A percentile compares a stretch with the other conserved stretches of the same genome.
Conservation (phyloP, 805 yeast species). For the Saccharomycopsis malanga region DNA sequence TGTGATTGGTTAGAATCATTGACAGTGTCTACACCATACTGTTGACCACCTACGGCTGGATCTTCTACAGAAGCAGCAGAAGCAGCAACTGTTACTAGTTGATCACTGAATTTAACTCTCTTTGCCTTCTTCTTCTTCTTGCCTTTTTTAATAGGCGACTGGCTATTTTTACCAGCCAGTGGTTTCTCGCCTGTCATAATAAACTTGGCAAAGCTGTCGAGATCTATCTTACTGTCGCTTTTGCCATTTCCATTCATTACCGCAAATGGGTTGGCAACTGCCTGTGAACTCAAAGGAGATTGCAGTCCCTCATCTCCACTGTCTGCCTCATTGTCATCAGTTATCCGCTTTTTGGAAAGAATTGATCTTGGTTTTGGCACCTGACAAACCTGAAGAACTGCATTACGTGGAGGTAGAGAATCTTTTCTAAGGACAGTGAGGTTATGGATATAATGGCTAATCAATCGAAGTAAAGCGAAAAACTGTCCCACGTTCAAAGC, state of each 20-base stretch:
- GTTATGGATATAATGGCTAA: slow-evolving; percentile 58
- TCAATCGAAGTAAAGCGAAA: slow-evolving; percentile 75
- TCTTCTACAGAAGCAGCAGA: slow-evolving; percentile 12
- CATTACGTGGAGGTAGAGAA: slow-evolving; percentile 42
- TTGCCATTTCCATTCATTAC: background rate
- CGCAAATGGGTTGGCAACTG: background rate
- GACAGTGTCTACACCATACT: background rate
- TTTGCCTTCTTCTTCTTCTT: slow-evolving; percentile 41
- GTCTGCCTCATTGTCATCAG: slow-evolving; percentile 39
- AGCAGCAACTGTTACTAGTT: slow-evolving; percentile 40
- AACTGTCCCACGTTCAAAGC: slow-evolving; percentile 81
- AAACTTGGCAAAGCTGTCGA: slow-evolving; percentile 81
- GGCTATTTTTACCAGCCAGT: slow-evolving; percentile 29
- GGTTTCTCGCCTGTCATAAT: slow-evolving; percentile 77
- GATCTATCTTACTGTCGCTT: slow-evolving; percentile 47
- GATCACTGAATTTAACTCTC: slow-evolving; percentile 68
- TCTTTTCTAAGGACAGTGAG: slow-evolving; percentile 30
- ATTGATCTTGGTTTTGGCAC: slow-evolving; percentile 80
- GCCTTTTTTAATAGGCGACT: slow-evolving; percentile 24
- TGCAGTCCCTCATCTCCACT: slow-evolving; percentile 24
- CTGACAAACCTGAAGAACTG: slow-evolving; percentile 50
- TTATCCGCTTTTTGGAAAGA: slow-evolving; percentile 49
- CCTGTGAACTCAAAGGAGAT: background rate
- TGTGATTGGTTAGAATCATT: background rate
- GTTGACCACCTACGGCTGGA: background rate